A percentile compares a stretch with the other conserved stretches of the same genome.
Evolutionary conservation across 2,329 filamentous ascomycete genomes (phyloP).

Genomic region (Cercospora zeae-maydis): DNA sequence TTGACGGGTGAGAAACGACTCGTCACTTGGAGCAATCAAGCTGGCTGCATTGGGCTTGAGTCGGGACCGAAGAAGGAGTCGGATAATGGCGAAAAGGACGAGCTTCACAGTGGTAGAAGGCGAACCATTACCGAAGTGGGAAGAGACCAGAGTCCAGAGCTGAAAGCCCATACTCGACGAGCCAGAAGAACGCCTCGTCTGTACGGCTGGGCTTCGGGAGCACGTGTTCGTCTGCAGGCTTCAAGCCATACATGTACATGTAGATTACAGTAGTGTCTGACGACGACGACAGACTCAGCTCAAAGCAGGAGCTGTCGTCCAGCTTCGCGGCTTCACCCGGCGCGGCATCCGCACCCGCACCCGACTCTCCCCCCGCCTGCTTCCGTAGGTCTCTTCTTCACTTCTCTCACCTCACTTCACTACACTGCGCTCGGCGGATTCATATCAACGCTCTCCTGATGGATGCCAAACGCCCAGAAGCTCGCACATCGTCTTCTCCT

Average conservation of each 20-base stretch:
- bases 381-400: neutral
- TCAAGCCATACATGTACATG: neutral
- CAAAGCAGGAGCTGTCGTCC: neutral
- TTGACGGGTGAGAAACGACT: too few species aligned
- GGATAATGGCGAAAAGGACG: neutral
- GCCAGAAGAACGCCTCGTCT: neutral
- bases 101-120: neutral
- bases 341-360: neutral
- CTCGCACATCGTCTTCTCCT: neutral
- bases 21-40: neutral
- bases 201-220: neutral
- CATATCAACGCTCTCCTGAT: too few species aligned
- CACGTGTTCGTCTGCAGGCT: neutral
- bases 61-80: neutral
- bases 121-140: neutral
- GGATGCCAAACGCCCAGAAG: too few species aligned
- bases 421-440: neutral
- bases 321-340: neutral
- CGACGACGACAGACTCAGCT: too few species aligned
- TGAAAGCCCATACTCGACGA: neutral
- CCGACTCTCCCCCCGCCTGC: neutral
- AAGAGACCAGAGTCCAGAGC: neutral
- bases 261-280: neutral
- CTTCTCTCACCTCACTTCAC: neutral
- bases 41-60: neutral